Conservation (phyloP, 331 rosid genomes). For the Saraca asoca region DNA sequence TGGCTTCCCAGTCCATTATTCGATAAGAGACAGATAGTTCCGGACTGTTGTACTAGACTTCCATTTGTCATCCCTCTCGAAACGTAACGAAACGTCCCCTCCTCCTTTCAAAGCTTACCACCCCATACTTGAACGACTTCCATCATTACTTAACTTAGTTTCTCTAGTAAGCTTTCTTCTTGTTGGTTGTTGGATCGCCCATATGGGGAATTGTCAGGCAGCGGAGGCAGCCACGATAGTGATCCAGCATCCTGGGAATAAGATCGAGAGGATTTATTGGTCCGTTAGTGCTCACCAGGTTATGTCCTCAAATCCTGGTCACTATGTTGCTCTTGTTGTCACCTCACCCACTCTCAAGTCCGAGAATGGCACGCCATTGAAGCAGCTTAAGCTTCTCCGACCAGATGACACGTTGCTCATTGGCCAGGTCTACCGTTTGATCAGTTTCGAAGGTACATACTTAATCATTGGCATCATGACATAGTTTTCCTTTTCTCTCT, state of each 20-base stretch:
- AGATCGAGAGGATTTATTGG: slow-evolving; percentile 75
- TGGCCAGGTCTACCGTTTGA: slow-evolving; percentile 82
- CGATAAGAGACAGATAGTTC: slow-evolving; percentile 14
- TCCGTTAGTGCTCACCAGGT: slow-evolving; percentile 70
- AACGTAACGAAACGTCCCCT: slow-evolving; percentile 15
- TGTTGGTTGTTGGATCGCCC: neutral
- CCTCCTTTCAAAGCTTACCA: neutral
- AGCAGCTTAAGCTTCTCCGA: slow-evolving; percentile 86
- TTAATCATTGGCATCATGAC: neutral
- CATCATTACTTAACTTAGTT: neutral
- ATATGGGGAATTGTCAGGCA: slow-evolving; percentile 93
- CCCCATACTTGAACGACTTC: neutral
- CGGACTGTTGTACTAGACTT: slow-evolving; percentile 15
- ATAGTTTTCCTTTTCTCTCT: neutral
- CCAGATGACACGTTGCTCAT: slow-evolving; percentile 80
- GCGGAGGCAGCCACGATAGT: slow-evolving; percentile 89
- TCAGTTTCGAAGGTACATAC: slow-evolving; percentile 70
- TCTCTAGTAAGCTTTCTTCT: too few relatives aligned
- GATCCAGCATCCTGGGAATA: slow-evolving; percentile 71
- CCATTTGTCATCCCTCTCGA: slow-evolving; percentile 29
- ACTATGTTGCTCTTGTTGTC: slow-evolving; percentile 73
- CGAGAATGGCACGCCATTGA: slow-evolving; percentile 57
- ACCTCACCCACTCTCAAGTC: slow-evolving; percentile 51
- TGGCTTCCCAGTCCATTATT: neutral
- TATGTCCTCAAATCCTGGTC: slow-evolving; percentile 79